phyloP scores from a whole-genome alignment of 176 grass and related monocot genomes.

The Alloteropsis semialata region DNA sequence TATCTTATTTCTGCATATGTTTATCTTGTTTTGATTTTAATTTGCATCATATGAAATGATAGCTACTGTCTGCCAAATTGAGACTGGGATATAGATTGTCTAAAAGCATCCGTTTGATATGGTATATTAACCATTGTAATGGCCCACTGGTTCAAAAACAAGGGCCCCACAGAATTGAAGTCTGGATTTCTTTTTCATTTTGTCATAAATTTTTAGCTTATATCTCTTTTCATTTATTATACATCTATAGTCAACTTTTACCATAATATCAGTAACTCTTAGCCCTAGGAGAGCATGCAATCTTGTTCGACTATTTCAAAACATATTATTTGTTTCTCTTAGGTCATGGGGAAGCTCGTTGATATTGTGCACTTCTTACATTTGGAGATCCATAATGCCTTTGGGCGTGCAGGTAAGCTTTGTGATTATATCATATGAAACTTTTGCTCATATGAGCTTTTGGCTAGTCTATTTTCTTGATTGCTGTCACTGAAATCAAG shows the following conservation, averaged over 20 bases:
- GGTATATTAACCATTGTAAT: neutral
- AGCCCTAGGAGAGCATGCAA: conserved; percentile 2
- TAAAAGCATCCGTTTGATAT: neutral
- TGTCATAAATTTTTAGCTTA: conserved; percentile 10
- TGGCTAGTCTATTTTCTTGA: neutral
- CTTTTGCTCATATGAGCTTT: conserved; percentile 13
- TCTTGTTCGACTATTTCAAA: conserved; percentile 16
- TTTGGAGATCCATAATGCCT: conserved; percentile 77
- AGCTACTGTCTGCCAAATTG: neutral
- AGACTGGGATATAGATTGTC: neutral
- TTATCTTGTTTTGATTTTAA: neutral
- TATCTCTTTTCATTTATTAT: neutral
- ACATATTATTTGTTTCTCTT: conserved; percentile 26
- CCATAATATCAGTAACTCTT: neutral
- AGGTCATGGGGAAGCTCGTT: conserved; percentile 98
- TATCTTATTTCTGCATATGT: neutral
- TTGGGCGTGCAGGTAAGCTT: conserved; percentile 74
- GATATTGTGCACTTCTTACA: conserved; percentile 96
- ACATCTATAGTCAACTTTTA: neutral
- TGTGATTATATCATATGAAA: conserved; percentile 16
- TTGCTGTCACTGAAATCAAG: conserved; percentile 9
- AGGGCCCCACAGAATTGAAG: neutral
- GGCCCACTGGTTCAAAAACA: too few species aligned
- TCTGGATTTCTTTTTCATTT: neutral
- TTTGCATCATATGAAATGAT: neutral